Base-by-base conservation (phyloP, 441 rosid genomes). In the Croton setiger region DNA sequence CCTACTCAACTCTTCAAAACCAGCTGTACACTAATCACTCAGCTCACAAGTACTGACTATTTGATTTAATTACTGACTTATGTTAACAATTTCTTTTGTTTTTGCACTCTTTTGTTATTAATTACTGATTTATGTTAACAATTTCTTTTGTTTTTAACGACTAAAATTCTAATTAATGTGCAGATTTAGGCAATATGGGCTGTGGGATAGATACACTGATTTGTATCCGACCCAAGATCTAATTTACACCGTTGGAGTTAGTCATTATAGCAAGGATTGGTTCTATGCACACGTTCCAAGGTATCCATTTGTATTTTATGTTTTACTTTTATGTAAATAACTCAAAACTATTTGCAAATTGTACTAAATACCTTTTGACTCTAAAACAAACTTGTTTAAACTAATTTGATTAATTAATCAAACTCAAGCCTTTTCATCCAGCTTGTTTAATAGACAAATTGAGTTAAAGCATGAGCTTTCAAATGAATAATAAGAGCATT, bases 151-250 rank as follows among this genome's bases (percentile, higher is more conserved):
- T n/a, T n/a, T n/a, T n/a, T n/a, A n/a, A n/a, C n/a, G n/a, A n/a
- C n/a, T n/a, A n/a, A n/a, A n/a, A 10, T 53, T 47, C n/a, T 47
- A 45, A 60, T 51, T 12, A 18, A 21, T n/a, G n/a, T n/a, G n/a
- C 79, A 86, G 96, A 79, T 87, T 83, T 77, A 83, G 91, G 76
- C 92, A 83, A 21, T 81, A 81, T 39, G 89, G 87, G 18, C 59
- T 81, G 56, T 86, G 87, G 89, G 81, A 81, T 51, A 77, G 81
- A 67, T 86, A 80, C 69, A 61, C 78, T 44, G 87, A 83, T 39
- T 62, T 83, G 23, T 80, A 83, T 59, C 89, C 86, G 0, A 66
- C 63, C 14, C 79, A 69, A 17, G 88, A 87, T 73, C 81, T 83
- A 59, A 78, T 81, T 55, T 87, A 80, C 78, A 84, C 72, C 2